Conservation (phyloP, 768 basidiomycete species). For the Lactifluus rugatus region DNA sequence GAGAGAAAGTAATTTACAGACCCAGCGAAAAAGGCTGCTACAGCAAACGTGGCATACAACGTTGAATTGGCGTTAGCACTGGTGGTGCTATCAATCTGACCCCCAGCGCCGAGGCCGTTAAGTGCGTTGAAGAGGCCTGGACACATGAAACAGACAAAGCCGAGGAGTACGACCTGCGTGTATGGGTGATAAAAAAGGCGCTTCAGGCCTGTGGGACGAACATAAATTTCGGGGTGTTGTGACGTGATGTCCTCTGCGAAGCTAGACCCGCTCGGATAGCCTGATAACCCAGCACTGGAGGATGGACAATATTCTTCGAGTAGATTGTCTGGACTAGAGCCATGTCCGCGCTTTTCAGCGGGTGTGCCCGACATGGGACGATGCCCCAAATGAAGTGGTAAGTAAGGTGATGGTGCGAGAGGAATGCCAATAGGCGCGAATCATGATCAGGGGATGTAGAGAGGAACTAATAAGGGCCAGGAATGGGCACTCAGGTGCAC, state of each 20-base stretch:
- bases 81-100: constrained; percentile 55
- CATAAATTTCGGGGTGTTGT: constrained; percentile 25
- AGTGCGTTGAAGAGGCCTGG: constrained; percentile 71
- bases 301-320: neutral
- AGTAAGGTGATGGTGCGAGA: neutral
- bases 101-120: constrained; percentile 72
- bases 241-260: neutral
- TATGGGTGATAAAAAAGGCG: constrained; percentile 50
- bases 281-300: neutral
- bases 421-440: neutral
- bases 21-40: constrained; percentile 63
- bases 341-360: constrained; percentile 3
- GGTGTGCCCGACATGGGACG: constrained; percentile 8
- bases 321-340: neutral
- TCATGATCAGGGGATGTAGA: neutral
- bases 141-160: constrained; percentile 53
- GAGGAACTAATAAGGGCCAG: neutral
- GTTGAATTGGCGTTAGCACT: constrained; percentile 63
- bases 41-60: constrained; percentile 55
- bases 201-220: constrained; percentile 41
- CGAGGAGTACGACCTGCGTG: constrained; percentile 53
- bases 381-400: neutral
- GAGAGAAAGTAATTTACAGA: constrained; percentile 25
- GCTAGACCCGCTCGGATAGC: constrained; percentile 1
- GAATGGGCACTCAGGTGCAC: neutral